Conservation (phyloP, 495 filamentous ascomycete genomes). For the Aspergillus mulundensis region DNA sequence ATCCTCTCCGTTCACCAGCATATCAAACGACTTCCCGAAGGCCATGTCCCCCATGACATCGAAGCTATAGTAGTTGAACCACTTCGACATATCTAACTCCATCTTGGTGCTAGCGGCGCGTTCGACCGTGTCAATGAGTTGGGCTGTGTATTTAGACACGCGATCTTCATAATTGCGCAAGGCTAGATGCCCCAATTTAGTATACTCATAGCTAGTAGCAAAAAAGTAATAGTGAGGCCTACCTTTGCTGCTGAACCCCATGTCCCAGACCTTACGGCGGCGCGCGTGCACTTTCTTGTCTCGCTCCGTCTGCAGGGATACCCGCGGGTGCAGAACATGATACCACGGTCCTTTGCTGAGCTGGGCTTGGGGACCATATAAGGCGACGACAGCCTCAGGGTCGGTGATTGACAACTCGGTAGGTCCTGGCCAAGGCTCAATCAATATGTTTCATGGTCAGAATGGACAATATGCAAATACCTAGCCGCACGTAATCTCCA, state of each 20-base stretch:
- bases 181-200: conserved; percentile 9
- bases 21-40: neutral
- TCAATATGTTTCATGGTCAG: too few relatives aligned
- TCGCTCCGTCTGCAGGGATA: too few relatives aligned
- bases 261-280: too few relatives aligned
- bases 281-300: too few relatives aligned
- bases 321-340: too few relatives aligned
- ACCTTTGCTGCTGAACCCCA: conserved; percentile 32
- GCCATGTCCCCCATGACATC: conserved; percentile 1
- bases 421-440: too few relatives aligned
- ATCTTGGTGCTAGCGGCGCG: neutral
- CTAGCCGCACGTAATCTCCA: too few relatives aligned
- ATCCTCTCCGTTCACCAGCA: neutral
- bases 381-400: too few relatives aligned
- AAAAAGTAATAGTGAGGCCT: neutral
- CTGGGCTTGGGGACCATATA: too few relatives aligned
- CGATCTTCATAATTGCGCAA: conserved; percentile 34
- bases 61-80: conserved; percentile 5
- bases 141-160: conserved; percentile 20
- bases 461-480: too few relatives aligned
- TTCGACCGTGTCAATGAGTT: conserved; percentile 24
- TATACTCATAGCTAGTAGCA: neutral
- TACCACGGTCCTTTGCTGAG: too few relatives aligned
- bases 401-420: too few relatives aligned
- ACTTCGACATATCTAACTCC: neutral